Base-by-base conservation (phyloP, 345 rosid species). In the Camelina hispida region DNA sequence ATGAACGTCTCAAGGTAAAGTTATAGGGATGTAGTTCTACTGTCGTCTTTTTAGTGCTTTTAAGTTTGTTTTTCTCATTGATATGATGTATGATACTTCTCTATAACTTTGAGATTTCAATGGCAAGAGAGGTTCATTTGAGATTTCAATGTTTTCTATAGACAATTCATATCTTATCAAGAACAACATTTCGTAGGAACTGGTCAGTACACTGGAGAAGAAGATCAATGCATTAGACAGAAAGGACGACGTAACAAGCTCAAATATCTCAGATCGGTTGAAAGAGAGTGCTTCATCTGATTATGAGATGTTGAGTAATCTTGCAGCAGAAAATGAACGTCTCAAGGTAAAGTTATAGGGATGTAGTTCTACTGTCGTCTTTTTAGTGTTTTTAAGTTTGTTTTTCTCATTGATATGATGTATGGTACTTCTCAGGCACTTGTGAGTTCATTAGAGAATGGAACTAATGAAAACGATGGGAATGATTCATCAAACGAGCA, bases 291-390 rank as follows among this genome's bases (percentile, higher is more conserved):
- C 30, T 51, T 58, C 77, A 64, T 66, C 81, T 70, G 89, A 89
- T 79, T 65, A 84, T 76, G 97, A 78, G 58, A 63, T 73, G 71
- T 68, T 82, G 81, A 80, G 89, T 68, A 87, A 85, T 73, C 93
- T 95, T 58, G 75, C 81, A n/a, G 79, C 84, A 51, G 99, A 95
- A 84, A 95, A 87, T 87, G 91, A 90, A 81, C 83, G 87, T 68
- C 91, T 95, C 67, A 90, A 88, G 97, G 97, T 86, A 70, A 76
- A 51, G 11, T 13, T 66, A 5, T 34, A 55, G 11, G 20, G 54
- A 52, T 20, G 32, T 28, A 60, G 30, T 47, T 65, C 53, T 2
- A 66, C 1, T 50, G 32, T 32, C 66, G 17, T 66, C 15, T 18
- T 47, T 20, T 28, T 48, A 47, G 46, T 22, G 28, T 58, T 57